Base-by-base conservation (phyloP, 75 land plant genomes). In the Pseudotsuga menziesii region DNA sequence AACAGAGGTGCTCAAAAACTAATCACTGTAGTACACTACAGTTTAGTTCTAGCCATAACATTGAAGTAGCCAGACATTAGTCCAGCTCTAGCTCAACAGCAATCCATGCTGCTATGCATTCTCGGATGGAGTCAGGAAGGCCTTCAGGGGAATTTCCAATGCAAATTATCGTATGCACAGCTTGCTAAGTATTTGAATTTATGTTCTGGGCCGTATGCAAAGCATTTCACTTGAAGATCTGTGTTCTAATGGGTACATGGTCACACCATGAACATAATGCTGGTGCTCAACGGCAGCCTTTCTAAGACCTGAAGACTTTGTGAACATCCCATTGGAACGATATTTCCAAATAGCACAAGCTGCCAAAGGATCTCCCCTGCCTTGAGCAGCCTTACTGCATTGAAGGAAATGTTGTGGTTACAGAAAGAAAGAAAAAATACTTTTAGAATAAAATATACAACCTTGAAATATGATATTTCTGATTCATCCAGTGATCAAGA, bases 161-260 rank as follows among this genome's bases (percentile, higher is more conserved):
- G 29, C 70, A 66, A 32, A 32, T 66, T 5, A 32, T 66, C 70
- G 0, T 17, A 35, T 66, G 70, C 4, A 11, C 4, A 32, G 39
- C 32, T 29, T 35, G 29, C 20, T 39, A 66, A 35, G 20, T 19
- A 13, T 15, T 35, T 66, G 36, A 66, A 6, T 16, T 66, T 36
- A 66, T 66, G 36, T 29, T 15, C 70, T 35, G 16, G 87, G 79
- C 32, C 84, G 77, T 11, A 83, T 86, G 80, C 96, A 93, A 13
- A 93, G 90, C 63, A 84, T 77, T 39, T 91, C 90, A 73, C 87
- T 82, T 44, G 88, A 87, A 60, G 61, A 80, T 73, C 72, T 84
- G 23, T 86, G 91, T 41, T 91, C 96, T 74, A 93, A 76, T 58
- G 96, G 96, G 60, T 93, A 93, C 89, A 90, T 78, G 17, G 91